Conservation (phyloP, 1,139 yeast species). For the Taphrina wiesneri region DNA sequence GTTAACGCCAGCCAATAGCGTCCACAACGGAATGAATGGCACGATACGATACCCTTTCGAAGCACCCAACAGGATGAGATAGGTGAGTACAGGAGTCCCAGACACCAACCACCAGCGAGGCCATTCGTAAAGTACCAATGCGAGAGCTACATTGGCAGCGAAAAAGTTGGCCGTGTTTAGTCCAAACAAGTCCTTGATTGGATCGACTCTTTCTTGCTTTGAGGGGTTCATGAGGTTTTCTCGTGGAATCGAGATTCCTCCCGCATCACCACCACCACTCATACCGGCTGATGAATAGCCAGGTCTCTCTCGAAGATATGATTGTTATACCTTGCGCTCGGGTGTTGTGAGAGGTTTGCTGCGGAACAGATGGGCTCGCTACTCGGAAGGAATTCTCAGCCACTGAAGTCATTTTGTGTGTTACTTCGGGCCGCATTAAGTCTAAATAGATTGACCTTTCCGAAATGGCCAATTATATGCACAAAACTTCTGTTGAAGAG, state of each 20-base stretch:
- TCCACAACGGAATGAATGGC: constrained; percentile 25
- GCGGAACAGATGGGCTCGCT: not conserved
- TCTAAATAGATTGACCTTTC: not conserved
- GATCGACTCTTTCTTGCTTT: constrained; percentile 22
- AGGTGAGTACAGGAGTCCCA: constrained; percentile 23
- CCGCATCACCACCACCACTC: constrained; percentile 7
- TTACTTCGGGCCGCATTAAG: not conserved
- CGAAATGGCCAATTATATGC: not conserved
- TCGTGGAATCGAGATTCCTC: constrained; percentile 2
- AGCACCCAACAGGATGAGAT: constrained; percentile 23
- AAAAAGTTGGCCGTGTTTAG: constrained; percentile 13
- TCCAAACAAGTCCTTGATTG: constrained; percentile 18
- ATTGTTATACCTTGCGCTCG: no score
- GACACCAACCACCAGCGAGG: constrained; percentile 30
- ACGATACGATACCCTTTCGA: constrained; percentile 21
- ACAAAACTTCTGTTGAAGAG: no score
- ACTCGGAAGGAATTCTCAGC: not conserved
- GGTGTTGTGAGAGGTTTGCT: not conserved
- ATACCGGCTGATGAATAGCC: not conserved
- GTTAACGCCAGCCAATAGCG: constrained; percentile 8
- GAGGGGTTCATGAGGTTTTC: not conserved
- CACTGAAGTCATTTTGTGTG: constrained; percentile 13
- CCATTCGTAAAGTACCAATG: constrained; percentile 24
- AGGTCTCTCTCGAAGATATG: no score
- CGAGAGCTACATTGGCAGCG: constrained; percentile 9